Evolutionary conservation across 2,329 filamentous ascomycete species (phyloP), one percentile per base, ranked within the genome.

Genomic region (Bipolaris oryzae): DNA sequence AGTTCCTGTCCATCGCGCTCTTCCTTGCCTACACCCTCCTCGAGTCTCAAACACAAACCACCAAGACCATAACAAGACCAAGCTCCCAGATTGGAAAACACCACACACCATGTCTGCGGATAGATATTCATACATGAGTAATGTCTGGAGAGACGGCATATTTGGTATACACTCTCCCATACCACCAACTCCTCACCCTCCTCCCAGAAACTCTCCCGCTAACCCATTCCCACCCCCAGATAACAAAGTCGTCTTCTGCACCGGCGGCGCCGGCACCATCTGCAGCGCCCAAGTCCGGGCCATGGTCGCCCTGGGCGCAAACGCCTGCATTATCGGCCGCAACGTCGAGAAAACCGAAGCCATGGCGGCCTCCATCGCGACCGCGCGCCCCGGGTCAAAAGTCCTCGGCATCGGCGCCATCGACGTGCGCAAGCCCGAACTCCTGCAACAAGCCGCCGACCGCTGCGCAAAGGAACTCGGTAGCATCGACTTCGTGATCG

Each of bases 211-310:
- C 7, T 11, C 23, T 33, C 16, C 6, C 33, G 49, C 58, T 59
- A 11, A 63, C 49, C 31, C 2, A 16, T 20, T 20, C 11, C 21
- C 11, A 7, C n/a, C 6, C 3, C 15, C 68, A 96, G 91, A 89
- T 61, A 87, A 89, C 74, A 94, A 95, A 71, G 93, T 98, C 42
- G 86, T 94, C 66, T 96, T 98, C 78, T 96, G 96, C 71, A 99
- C 95, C 3, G 95, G 95, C 56, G 95, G 95, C 50, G 92, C 92
- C 5, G 94, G 95, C 53, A 89, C 90, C 23, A 98, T 99, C 72
- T 97, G 95, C 81, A 95, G 90, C 68, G 92, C 91, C 53, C 95
- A 98, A 80, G 95, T 96, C 31, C 86, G 92, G 63, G 95, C 95
- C 3, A 82, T 99, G 57, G 92, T 99, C 21, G 85, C 93, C 61